A percentile compares a stretch with the other conserved stretches of the same genome.
Evolutionary conservation across 177 flowering plant species (phyloP).

Genomic region (Vitis hybrid): DNA sequence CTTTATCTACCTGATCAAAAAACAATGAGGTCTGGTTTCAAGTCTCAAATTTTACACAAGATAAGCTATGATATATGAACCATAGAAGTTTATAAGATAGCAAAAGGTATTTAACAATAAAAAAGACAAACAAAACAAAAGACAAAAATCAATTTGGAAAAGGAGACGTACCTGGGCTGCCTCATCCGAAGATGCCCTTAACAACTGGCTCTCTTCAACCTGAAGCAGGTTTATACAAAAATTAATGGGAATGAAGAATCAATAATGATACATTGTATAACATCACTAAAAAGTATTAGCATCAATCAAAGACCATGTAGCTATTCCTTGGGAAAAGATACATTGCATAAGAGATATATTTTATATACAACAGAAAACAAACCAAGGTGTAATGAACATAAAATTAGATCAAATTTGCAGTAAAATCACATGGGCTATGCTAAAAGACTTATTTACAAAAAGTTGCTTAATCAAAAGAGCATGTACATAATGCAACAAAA

Average conservation of each 20-base stretch:
- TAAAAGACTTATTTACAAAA: too few relatives aligned
- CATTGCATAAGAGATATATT: too few relatives aligned
- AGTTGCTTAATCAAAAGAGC: too few relatives aligned
- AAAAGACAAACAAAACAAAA: background rate
- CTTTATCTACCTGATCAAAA: slow-evolving; percentile 30
- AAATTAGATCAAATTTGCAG: too few relatives aligned
- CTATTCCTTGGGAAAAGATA: too few relatives aligned
- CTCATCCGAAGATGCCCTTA: slow-evolving; percentile 10
- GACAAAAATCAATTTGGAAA: background rate
- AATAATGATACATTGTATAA: background rate
- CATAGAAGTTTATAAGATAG: background rate
- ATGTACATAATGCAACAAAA: too few relatives aligned
- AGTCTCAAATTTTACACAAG: too few relatives aligned
- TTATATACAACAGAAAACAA: too few relatives aligned
- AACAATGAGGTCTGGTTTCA: background rate
- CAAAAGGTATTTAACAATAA: background rate
- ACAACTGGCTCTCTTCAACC: slow-evolving; percentile 26
- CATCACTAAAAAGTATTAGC: background rate
- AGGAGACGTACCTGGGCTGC: slow-evolving; percentile 18
- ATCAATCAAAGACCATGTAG: too few relatives aligned
- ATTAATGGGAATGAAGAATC: background rate
- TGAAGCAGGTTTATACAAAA: slow-evolving; percentile 10
- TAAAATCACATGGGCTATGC: too few relatives aligned
- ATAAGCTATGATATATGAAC: too few relatives aligned
- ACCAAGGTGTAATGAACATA: too few relatives aligned